Base-by-base conservation (phyloP, 1,139 yeast species). In the Citeromyces siamensis region DNA sequence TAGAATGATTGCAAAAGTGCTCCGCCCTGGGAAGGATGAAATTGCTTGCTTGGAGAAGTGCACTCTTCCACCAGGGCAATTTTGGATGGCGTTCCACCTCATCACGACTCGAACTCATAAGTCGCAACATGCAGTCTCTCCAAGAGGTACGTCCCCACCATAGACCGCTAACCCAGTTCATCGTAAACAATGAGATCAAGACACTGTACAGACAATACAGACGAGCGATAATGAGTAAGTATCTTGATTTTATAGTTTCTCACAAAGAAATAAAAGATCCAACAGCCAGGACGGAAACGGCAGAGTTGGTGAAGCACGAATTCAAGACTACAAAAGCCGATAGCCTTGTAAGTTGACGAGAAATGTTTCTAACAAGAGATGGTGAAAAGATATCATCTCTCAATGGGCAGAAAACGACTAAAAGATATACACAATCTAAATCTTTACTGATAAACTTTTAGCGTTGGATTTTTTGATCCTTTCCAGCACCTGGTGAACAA, bases 251-350 rank as follows among this genome's bases (percentile, higher is more conserved):
- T 3, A 6, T 8, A 3, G 12, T 26, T 17, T 26, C 12, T 13
- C 31, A 3, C 5, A 3, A 14, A 26, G 31, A 26, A 9, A 26
- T 26, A 26, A 26, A 12, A 6, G 31, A 26, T 9, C 31, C 31
- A 4, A 10, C 16, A 10, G 31, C 16, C 17, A 26, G 16, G 16
- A 17, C 31, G 31, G 31, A 26, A 17, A 14, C 16, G 31, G 31
- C 17, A 4, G 31, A 26, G 4, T 6, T 26, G 5, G 31, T 26
- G 17, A 26, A 12, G 16, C 12, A 14, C 6, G 31, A 26, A 26
- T 26, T 26, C 31, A 26, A 17, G 8, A 26, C 31, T 6, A 26
- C 31, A 26, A 26, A 12, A 17, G 31, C 31, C 16, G 31, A 26
- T 17, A 17, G 16, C 9, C 16, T 26, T 14, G 31, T 26, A 26